Conservation (phyloP, 192 early-diverging fungal species). For the Coemansia sp. region DNA sequence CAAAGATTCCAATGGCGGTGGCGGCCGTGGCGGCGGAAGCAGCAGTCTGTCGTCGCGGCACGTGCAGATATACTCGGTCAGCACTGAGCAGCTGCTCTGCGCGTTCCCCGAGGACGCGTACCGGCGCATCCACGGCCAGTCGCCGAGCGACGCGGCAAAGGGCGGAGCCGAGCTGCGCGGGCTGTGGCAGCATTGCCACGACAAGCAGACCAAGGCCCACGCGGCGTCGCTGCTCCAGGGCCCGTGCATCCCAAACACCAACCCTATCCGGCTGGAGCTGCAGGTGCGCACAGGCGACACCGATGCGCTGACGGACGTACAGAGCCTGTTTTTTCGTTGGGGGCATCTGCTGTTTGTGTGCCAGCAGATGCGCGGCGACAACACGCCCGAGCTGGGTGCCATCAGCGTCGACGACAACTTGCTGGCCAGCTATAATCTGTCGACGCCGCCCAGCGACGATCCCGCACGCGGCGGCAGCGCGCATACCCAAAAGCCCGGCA, state of each 20-base stretch:
- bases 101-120: conserved; percentile 49
- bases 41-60: conserved; percentile 38
- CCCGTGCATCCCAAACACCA: conserved; percentile 14
- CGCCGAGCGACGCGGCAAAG: conserved; percentile 14
- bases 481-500: background rate
- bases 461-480: conserved; percentile 3
- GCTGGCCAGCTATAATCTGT: conserved; percentile 37
- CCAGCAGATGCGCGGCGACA: conserved; percentile 41
- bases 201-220: conserved; percentile 19
- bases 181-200: conserved; percentile 25
- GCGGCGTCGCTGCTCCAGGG: conserved; percentile 21
- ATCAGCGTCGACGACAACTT: conserved; percentile 8
- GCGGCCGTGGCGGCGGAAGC: conserved; percentile 5
- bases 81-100: conserved; percentile 32
- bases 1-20: conserved; percentile 1
- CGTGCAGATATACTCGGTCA: conserved; percentile 43
- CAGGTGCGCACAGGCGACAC: conserved; percentile 14
- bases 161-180: conserved; percentile 16
- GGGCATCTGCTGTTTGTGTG: conserved; percentile 47
- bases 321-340: conserved; percentile 50
- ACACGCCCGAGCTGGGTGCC: conserved; percentile 6
- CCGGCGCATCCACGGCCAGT: conserved; percentile 22
- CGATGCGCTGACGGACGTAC: conserved; percentile 12
- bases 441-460: conserved; percentile 29
- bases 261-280: conserved; percentile 36